These are phyloP conservation scores for Oryza officinalis DNA, from an alignment of 176 grass and related monocot genomes.

Conservation along the genomic window DNA sequence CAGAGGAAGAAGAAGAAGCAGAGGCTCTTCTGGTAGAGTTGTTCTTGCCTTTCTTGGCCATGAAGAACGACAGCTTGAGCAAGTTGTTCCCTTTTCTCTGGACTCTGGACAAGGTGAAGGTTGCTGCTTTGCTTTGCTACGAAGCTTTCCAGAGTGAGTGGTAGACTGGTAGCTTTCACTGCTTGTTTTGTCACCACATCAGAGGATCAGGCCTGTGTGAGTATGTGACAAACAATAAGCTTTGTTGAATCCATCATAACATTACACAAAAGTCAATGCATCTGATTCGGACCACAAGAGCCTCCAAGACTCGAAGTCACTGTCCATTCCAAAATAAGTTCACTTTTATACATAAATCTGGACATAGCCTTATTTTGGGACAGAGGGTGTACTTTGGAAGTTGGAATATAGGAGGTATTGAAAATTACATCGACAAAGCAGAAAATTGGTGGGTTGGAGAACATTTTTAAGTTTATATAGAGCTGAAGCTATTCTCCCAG, in stretches of 20 bases:
- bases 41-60: slow-evolving; percentile 45
- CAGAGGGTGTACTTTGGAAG: not conserved
- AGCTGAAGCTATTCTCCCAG: not conserved
- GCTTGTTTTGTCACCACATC: not conserved
- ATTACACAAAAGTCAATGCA: not conserved
- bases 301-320: not conserved
- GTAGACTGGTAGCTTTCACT: slow-evolving; percentile 13
- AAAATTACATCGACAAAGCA: not conserved
- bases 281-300: not conserved
- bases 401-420: not conserved
- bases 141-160: not conserved
- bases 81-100: not conserved
- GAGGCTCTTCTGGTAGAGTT: not conserved
- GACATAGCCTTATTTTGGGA: too few relatives aligned
- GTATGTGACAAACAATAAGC: not conserved
- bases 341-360: too few relatives aligned
- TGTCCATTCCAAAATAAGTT: not conserved
- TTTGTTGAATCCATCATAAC: not conserved
- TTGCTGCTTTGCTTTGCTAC: not conserved
- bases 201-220: not conserved
- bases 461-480: not conserved
- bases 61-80: not conserved
- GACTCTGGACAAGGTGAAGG: slow-evolving; percentile 9
- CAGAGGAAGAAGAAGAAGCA: not conserved
- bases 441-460: not conserved